Conservation (phyloP, 2,329 filamentous ascomycete genomes). For the Eutypella sp. region DNA sequence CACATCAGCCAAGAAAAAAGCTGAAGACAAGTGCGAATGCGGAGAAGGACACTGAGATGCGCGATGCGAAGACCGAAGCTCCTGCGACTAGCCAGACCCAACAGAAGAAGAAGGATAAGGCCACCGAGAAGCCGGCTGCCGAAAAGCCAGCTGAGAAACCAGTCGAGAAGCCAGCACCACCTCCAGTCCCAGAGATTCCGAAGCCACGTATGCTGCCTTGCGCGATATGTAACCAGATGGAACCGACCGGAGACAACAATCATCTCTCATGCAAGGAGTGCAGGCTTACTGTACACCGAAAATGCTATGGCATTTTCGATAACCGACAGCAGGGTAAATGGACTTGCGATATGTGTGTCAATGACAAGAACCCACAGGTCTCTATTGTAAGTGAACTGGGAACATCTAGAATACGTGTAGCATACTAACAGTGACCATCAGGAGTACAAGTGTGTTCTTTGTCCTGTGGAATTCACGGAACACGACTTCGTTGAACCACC, state of each 20-base stretch:
- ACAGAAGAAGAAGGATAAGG: conserved; percentile 58
- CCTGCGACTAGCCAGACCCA: conserved; percentile 35
- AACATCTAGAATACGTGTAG: conserved; percentile 9
- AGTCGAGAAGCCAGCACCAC: conserved; percentile 57
- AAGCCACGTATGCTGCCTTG: conserved; percentile 77
- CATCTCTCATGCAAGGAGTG: conserved; percentile 81
- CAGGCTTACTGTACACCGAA: conserved; percentile 82
- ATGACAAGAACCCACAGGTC: conserved; percentile 85
- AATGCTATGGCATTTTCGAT: conserved; percentile 81
- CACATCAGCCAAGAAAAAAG: conserved; percentile 55
- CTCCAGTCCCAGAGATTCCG: conserved; percentile 68
- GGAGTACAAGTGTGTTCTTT: conserved; percentile 91
- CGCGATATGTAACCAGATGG: conserved; percentile 73
- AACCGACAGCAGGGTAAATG: conserved; percentile 72
- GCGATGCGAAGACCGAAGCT: conserved; percentile 11
- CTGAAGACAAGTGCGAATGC: conserved; percentile 51
- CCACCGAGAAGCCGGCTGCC: conserved; percentile 50
- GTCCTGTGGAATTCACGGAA: conserved; percentile 75
- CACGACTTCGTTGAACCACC: conserved; percentile 81
- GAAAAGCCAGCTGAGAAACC: conserved; percentile 54
- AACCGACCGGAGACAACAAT: conserved; percentile 61
- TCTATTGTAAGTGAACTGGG: conserved; percentile 65
- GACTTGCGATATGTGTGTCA: conserved; percentile 93
- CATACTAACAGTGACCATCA: conserved; percentile 32
- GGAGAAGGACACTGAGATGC: conserved; percentile 47